Conservation (phyloP, 352 stramenopile genomes). For the Phytophthora tentaculata region DNA sequence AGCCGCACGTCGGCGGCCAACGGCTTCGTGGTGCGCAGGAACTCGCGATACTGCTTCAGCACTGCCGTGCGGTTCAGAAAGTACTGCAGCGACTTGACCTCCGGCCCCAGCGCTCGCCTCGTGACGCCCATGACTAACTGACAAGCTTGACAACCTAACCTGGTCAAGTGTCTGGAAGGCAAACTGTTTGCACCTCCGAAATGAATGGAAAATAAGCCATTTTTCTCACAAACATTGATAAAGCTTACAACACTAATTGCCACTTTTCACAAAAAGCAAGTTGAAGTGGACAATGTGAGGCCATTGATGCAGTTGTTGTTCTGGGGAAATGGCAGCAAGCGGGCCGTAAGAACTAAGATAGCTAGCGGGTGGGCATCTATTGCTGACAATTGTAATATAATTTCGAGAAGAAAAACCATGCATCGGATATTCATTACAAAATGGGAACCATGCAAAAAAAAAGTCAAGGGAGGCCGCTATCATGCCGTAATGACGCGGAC, state of each 20-base stretch:
- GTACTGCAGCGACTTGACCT: constrained; percentile 77
- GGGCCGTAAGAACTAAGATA: no score
- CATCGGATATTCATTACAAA: neutral
- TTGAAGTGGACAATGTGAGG: neutral
- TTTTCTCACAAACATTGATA: neutral
- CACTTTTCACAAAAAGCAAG: neutral
- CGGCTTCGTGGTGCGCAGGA: constrained; percentile 63
- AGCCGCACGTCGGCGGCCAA: constrained; percentile 47
- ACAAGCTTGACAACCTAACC: no score
- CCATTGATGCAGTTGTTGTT: no score
- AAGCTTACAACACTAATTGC: neutral
- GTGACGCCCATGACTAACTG: constrained; percentile 14
- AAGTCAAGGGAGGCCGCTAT: neutral
- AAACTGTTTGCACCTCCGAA: no score
- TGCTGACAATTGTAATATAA: no score
- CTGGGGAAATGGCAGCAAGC: no score
- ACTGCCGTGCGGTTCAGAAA: constrained; percentile 74
- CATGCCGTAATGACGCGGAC: constrained; percentile 80
- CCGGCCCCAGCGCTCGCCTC: constrained; percentile 31
- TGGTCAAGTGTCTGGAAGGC: no score
- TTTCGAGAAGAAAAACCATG: no score
- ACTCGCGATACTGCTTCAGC: constrained; percentile 68
- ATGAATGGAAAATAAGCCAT: no score
- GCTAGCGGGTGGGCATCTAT: no score
- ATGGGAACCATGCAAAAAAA: neutral